Percentiles rank a stretch among this genome's conserved stretches.
phyloP scores from a whole-genome alignment of 805 yeast genomes.

The Grigorovia jiainica region DNA sequence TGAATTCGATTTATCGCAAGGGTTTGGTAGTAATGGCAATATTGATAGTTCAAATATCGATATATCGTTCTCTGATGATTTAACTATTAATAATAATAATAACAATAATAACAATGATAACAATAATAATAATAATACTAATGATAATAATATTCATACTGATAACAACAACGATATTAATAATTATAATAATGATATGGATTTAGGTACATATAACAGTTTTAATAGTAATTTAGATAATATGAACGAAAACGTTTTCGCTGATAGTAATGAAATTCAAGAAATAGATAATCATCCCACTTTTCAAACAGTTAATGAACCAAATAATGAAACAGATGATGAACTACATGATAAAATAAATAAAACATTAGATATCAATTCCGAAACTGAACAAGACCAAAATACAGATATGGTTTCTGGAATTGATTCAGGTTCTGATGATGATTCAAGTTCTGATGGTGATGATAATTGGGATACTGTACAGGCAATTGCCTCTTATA shows the following conservation, averaged over 20 bases:
- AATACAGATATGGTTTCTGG: neutral
- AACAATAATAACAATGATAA: no score
- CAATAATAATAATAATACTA: no score
- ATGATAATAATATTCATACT: neutral
- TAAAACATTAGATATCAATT: neutral
- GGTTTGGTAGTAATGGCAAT: no score
- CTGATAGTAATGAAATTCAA: no score
- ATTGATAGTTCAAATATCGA: neutral
- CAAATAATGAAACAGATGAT: no score
- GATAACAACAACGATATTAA: neutral
- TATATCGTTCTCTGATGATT: neutral
- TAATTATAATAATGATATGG: neutral
- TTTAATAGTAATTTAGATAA: slow-evolving; percentile 14
- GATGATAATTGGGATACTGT: slow-evolving; percentile 71
- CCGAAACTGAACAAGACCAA: neutral
- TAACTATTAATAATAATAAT: neutral
- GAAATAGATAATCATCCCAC: no score
- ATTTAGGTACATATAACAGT: neutral
- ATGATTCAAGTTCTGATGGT: slow-evolving; percentile 19
- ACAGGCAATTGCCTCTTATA: slow-evolving; percentile 69
- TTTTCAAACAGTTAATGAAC: no score
- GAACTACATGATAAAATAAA: no score
- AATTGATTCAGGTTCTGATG: slow-evolving; percentile 1
- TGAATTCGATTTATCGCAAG: no score
- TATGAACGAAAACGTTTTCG: no score